Base-by-base conservation (phyloP, 495 filamentous ascomycete genomes). In the Penicillium manginii region DNA sequence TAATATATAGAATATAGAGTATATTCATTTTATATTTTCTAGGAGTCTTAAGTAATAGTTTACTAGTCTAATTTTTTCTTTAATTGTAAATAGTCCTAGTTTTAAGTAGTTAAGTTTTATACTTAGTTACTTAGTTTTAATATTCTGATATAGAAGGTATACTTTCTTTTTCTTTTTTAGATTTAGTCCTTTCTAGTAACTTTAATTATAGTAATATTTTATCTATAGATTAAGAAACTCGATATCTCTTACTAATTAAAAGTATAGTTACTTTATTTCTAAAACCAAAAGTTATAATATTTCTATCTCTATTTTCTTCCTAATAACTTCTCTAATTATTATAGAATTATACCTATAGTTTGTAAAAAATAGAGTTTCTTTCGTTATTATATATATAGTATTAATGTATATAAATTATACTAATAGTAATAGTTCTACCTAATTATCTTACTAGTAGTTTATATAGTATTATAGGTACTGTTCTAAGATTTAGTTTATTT, bases 391-490 rank as follows among this genome's bases (percentile, higher is more conserved):
- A 4, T 11, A 14, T 37, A 35, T 39, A 2, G 11, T 17, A 6
- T 65, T 65, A 33, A 74, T 74, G 21, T 61, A 54, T 6, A 60
- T 26, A 26, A 76, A 72, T 37, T 77, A 17, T 14, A 59, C 59
- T 4, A 68, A 51, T 11, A 52, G 64, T 18, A 72, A 39, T 50
- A 54, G 63, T 37, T 55, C 40, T 0, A 42, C 39, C 70, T 55
- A 78, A 55, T 77, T 51, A 47, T 72, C 48, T 29, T 77, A 59
- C 2, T 58, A 45, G 54, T 69, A 71, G 32, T 64, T 65, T n/a
- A 59, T 26, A 43, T 64, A 75, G 8, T 19, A 12, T 0, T 64
- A 57, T 4, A 75, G 53, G 18, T 62, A 60, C 6, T 64, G 45
- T 49, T 74, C 57, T 8, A 75, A 1, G 12, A 29, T 22, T 9